A percentile compares a stretch with the other conserved stretches of the same genome.
phyloP scores from a whole-genome alignment of 176 grass and related monocot genomes.

The Zizania latifolia region DNA sequence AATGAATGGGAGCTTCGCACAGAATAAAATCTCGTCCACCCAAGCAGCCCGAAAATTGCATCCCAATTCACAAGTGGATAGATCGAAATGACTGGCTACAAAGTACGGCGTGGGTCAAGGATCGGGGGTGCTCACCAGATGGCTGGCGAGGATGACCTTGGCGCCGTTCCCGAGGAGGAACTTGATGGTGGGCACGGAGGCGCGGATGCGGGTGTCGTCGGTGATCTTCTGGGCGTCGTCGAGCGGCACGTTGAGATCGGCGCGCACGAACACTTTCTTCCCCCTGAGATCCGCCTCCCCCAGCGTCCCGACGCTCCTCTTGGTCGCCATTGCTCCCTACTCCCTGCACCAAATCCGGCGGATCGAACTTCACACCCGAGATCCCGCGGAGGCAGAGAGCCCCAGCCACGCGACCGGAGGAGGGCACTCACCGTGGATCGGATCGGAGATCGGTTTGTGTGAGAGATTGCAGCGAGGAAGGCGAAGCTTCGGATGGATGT shows the following conservation, averaged over 20 bases:
- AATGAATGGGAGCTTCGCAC: no score
- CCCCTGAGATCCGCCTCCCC: slow-evolving; percentile 73
- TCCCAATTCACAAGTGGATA: neutral
- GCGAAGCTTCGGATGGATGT: neutral
- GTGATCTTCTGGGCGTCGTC: slow-evolving; percentile 91
- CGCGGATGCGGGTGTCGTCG: slow-evolving; percentile 87
- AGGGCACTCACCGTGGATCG: slow-evolving; percentile 29
- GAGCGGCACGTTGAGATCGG: slow-evolving; percentile 95
- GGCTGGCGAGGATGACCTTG: slow-evolving; percentile 79
- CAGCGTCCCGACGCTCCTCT: slow-evolving; percentile 80
- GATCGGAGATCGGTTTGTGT: no score
- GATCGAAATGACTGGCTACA: no score
- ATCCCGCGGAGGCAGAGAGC: neutral
- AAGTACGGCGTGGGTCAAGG: neutral
- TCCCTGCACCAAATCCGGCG: slow-evolving; percentile 22
- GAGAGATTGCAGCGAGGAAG: neutral
- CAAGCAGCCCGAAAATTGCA: neutral
- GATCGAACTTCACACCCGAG: neutral
- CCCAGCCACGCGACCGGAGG: neutral
- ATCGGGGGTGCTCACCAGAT: slow-evolving; percentile 38
- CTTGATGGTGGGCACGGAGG: slow-evolving; percentile 85
- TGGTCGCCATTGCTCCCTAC: slow-evolving; percentile 57
- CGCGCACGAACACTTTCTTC: slow-evolving; percentile 83
- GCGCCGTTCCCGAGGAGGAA: slow-evolving; percentile 71
- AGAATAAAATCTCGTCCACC: no score